These are phyloP conservation scores for Silene conica DNA, from an alignment of 148 eudicot species.

Conservation along the genomic window DNA sequence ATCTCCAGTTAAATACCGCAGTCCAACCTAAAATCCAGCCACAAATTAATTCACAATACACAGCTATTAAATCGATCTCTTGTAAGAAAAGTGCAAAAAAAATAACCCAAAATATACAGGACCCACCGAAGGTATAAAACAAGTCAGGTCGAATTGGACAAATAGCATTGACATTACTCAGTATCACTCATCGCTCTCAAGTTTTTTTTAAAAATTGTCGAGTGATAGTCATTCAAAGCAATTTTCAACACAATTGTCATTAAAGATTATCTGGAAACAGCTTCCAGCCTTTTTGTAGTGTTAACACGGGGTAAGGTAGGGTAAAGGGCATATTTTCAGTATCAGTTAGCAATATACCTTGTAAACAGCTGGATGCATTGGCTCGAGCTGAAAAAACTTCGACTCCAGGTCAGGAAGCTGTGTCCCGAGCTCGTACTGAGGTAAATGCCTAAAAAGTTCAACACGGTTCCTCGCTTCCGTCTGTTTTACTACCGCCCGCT, in stretches of 20 bases:
- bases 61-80: neutral
- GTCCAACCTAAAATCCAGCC: conserved; percentile 65
- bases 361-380: conserved; percentile 92
- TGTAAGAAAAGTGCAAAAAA: neutral
- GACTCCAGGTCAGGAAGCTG: conserved; percentile 78
- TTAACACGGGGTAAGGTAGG: neutral
- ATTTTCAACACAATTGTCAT: neutral
- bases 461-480: conserved; percentile 90
- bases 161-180: neutral
- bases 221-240: neutral
- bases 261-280: too few species aligned
- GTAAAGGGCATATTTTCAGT: neutral
- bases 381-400: conserved; percentile 78
- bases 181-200: neutral
- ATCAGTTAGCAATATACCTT: conserved; percentile 44
- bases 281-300: neutral
- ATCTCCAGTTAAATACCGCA: conserved; percentile 82
- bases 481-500: conserved; percentile 81
- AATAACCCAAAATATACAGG: neutral
- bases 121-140: too few species aligned
- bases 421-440: conserved; percentile 97
- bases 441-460: conserved; percentile 82
- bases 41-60: conserved; percentile 5
- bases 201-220: neutral
- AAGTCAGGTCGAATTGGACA: too few species aligned